Evolutionary conservation across 2,329 filamentous ascomycete genomes (phyloP).

Genomic region (Lasiodiplodia sp.): DNA sequence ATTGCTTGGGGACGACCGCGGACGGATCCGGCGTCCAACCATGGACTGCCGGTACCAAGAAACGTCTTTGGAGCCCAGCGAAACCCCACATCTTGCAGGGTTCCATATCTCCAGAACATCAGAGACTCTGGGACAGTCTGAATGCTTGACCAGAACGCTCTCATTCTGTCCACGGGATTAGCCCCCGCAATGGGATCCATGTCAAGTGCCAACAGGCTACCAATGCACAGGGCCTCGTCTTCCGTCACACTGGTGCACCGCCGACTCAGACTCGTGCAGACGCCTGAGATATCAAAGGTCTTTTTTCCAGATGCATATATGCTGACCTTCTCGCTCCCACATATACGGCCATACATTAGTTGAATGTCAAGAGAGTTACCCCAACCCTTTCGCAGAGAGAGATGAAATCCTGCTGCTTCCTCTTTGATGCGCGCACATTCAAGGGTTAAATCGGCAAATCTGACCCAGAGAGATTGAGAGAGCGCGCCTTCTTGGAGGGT

Average conservation of each 20-base stretch:
- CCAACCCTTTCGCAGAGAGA: not conserved
- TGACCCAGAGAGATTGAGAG: not conserved
- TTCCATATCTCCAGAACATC: not conserved
- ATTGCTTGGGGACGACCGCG: not conserved
- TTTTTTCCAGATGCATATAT: not conserved
- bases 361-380: not conserved
- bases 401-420: not conserved
- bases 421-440: not conserved
- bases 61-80: not conserved
- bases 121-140: not conserved
- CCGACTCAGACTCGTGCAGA: not conserved
- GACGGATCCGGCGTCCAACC: not conserved
- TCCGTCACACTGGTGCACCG: not conserved
- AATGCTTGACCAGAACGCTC: not conserved
- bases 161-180: not conserved
- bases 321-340: not conserved
- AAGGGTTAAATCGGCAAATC: not conserved
- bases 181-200: not conserved
- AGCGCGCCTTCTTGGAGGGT: not conserved
- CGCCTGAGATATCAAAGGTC: not conserved
- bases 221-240: not conserved
- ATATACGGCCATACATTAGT: not conserved
- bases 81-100: not conserved
- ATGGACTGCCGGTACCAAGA: not conserved
- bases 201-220: not conserved